Evolutionary conservation across 2,329 filamentous ascomycete genomes (phyloP).

Genomic region (Drechslerella dactyloides): DNA sequence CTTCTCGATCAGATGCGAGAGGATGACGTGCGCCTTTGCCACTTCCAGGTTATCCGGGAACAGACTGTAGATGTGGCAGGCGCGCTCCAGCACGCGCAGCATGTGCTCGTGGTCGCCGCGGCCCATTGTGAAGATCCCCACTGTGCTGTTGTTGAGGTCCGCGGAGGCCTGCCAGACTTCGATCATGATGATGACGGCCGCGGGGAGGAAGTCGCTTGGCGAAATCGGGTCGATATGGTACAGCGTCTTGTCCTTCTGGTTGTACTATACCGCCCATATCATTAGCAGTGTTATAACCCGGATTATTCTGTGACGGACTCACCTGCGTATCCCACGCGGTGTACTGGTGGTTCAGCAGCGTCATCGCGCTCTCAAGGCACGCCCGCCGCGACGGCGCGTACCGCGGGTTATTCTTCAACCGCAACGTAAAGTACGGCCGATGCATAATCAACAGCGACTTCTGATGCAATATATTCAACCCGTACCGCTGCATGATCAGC

Average conservation of each 20-base stretch:
- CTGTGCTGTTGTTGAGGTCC: conserved; percentile 55
- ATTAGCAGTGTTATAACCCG: conserved; percentile 73
- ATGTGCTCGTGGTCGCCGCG: conserved; percentile 73
- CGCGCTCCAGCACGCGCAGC: conserved; percentile 72
- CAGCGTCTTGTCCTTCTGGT: conserved; percentile 56
- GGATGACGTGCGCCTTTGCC: conserved; percentile 79
- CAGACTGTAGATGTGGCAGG: conserved; percentile 40
- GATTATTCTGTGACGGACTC: conserved; percentile 82
- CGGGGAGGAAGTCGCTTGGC: conserved; percentile 56
- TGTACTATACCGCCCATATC: conserved; percentile 55
- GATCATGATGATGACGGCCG: conserved; percentile 54
- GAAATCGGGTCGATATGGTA: conserved; percentile 60
- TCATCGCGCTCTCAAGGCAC: conserved; percentile 85
- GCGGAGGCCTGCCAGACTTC: conserved; percentile 57
- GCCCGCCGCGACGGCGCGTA: conserved; percentile 83
- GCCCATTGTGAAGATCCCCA: conserved; percentile 66
- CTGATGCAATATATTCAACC: conserved; percentile 82
- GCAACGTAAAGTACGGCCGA: conserved; percentile 76
- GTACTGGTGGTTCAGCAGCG: conserved; percentile 77
- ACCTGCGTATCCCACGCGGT: conserved; percentile 79
- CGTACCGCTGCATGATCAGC: conserved; percentile 79
- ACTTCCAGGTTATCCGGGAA: conserved; percentile 75
- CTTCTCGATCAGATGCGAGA: conserved; percentile 85
- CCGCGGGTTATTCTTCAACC: conserved; percentile 76
- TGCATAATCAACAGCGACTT: conserved; percentile 90